Evolutionary conservation across 352 stramenopile species (phyloP).

Genomic region (Thalassiosira mediterranea): DNA sequence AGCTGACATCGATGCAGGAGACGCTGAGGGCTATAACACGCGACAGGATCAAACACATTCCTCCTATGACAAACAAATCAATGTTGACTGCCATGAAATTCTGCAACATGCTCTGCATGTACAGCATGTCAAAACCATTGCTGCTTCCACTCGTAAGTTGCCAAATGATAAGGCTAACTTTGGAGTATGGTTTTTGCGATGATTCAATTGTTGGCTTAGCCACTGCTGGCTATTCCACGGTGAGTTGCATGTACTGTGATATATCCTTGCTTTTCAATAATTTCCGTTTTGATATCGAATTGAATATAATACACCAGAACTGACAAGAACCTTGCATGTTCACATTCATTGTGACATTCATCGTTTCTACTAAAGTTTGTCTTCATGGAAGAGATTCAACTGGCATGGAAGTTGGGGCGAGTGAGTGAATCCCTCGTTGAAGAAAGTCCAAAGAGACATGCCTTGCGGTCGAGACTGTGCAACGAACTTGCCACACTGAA

Average conservation of each 20-base stretch:
- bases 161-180: background rate
- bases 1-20: slow-evolving; percentile 1
- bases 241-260: too few relatives aligned
- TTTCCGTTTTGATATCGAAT: too few relatives aligned
- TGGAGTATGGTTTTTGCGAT: slow-evolving; percentile 2
- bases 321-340: too few relatives aligned
- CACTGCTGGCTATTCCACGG: background rate
- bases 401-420: slow-evolving; percentile 17
- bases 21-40: background rate
- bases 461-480: slow-evolving; percentile 10
- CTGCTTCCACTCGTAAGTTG: slow-evolving; percentile 5
- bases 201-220: background rate
- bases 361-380: too few relatives aligned
- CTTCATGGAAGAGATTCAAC: slow-evolving; percentile 23
- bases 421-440: slow-evolving; percentile 18
- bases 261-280: too few relatives aligned
- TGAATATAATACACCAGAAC: too few relatives aligned
- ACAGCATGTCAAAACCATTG: background rate
- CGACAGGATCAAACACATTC: slow-evolving; percentile 2
- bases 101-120: background rate
- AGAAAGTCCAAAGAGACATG: slow-evolving; percentile 14
- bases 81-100: slow-evolving; percentile 11
- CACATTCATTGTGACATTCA: too few relatives aligned
- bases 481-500: background rate
- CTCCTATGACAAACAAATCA: background rate